These are phyloP conservation scores for Nannochloropsis oceanica DNA, from an alignment of 108 stramenopile genomes.

Conservation along the genomic window DNA sequence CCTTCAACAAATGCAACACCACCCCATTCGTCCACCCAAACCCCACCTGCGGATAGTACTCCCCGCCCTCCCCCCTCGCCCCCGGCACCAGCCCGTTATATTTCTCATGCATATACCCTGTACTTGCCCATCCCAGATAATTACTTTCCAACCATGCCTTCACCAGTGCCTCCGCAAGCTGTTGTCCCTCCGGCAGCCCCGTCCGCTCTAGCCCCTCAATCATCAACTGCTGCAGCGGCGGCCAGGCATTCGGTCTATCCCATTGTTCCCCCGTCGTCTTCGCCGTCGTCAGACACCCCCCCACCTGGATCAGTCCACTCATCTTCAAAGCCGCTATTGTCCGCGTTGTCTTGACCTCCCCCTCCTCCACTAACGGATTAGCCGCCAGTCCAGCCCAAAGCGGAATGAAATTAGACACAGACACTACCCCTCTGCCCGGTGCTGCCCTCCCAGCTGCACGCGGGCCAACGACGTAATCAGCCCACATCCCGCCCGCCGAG, in stretches of 20 bases:
- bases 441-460: background rate
- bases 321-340: background rate
- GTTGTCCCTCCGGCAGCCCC: background rate
- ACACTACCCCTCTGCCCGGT: background rate
- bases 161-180: constrained; percentile 13
- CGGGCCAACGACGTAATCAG: background rate
- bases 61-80: constrained; percentile 30
- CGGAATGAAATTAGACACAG: background rate
- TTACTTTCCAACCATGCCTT: constrained; percentile 12
- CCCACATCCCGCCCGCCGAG: background rate
- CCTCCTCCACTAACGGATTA: background rate
- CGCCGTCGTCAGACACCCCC: constrained; percentile 1
- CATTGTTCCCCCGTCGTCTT: constrained; percentile 36
- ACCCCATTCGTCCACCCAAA: constrained; percentile 41
- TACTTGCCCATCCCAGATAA: constrained; percentile 5
- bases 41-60: constrained; percentile 38
- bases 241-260: constrained; percentile 40
- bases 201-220: constrained; percentile 18
- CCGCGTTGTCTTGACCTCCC: background rate
- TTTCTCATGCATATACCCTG: constrained; percentile 39
- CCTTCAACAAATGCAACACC: constrained; percentile 22
- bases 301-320: background rate
- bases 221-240: constrained; percentile 35
- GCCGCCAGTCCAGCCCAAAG: background rate
- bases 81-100: constrained; percentile 25